Evolutionary conservation across 192 early-diverging fungal species (phyloP), one percentile per base, ranked within the genome.

Genomic region (Lobosporangium transversale): DNA sequence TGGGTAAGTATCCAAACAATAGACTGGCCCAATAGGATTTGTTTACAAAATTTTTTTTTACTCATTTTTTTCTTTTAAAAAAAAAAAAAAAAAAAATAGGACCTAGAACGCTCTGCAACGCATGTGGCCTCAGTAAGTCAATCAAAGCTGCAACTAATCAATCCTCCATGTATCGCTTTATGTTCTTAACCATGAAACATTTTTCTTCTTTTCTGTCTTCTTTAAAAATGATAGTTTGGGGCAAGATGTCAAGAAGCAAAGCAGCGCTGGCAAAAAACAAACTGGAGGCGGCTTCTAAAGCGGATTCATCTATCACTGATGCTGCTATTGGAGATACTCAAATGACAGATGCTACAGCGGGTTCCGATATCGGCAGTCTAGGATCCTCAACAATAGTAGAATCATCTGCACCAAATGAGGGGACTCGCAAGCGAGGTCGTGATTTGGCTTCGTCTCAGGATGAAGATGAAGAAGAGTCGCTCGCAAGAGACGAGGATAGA

Each of bases 41-140:
- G n/a, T n/a, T n/a, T n/a, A n/a, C n/a, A n/a, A n/a, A n/a, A n/a
- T n/a, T n/a, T n/a, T n/a, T n/a, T n/a, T n/a, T n/a, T n/a, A 40
- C 37, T 10, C 37, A 14, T 40, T 7, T 40, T 7, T 40, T 40
- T 51, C n/a, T n/a, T n/a, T n/a, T n/a, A n/a, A n/a, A n/a, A n/a
- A n/a, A n/a, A n/a, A n/a, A n/a, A n/a, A n/a, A n/a, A n/a, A n/a
- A n/a, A n/a, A n/a, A n/a, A n/a, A n/a, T 59, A 76, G 73, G 73
- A 23, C 73, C 73, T 50, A 50, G 73, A 15, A 76, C 73, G 7
- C 73, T 76, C 30, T 76, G 73, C 26, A 76, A 76, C 44, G 73
- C 73, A 29, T 76, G 73, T 45, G 73, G 73, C 21, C 35, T 76
- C 56, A 76, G 73, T 76, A 76, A 66, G 73, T 64, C 12, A 26